These are phyloP conservation scores for Phyllosticta citribraziliensis DNA, from an alignment of 2,329 filamentous ascomycete genomes.

Conservation along the genomic window DNA sequence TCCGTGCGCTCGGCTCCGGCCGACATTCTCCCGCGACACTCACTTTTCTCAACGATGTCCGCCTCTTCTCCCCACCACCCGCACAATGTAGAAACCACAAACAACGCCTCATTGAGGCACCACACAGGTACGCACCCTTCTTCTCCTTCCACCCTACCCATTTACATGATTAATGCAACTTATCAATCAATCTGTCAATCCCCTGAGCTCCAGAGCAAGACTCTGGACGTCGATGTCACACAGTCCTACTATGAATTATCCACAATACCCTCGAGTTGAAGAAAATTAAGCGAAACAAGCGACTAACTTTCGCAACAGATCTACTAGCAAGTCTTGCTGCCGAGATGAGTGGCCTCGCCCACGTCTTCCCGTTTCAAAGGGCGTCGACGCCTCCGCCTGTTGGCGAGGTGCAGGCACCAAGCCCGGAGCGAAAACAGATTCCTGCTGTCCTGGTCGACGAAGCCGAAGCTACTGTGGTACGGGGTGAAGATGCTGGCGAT, in stretches of 20 bases:
- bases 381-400: not conserved
- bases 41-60: slow-evolving; percentile 3
- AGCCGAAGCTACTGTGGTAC: not conserved
- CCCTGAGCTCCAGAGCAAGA: slow-evolving; percentile 7
- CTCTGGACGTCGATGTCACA: slow-evolving; percentile 8
- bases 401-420: not conserved
- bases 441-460: not conserved
- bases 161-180: slow-evolving; percentile 10
- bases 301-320: not conserved
- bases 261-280: not conserved
- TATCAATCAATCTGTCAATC: slow-evolving; percentile 12
- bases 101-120: slow-evolving; percentile 8
- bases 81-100: slow-evolving; percentile 8
- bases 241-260: slow-evolving; percentile 8
- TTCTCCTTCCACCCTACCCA: not conserved
- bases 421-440: not conserved
- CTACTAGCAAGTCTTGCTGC: not conserved
- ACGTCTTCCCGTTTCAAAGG: slow-evolving; percentile 9
- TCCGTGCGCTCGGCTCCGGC: not conserved
- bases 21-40: not conserved
- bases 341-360: slow-evolving; percentile 8
- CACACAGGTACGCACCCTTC: not conserved
- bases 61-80: slow-evolving; percentile 4
- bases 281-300: not conserved
- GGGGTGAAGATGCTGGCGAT: not conserved